Evolutionary conservation across 2,329 filamentous ascomycete species (phyloP), one percentile per base, ranked within the genome.

Genomic region (Plenodomus lindquistii): DNA sequence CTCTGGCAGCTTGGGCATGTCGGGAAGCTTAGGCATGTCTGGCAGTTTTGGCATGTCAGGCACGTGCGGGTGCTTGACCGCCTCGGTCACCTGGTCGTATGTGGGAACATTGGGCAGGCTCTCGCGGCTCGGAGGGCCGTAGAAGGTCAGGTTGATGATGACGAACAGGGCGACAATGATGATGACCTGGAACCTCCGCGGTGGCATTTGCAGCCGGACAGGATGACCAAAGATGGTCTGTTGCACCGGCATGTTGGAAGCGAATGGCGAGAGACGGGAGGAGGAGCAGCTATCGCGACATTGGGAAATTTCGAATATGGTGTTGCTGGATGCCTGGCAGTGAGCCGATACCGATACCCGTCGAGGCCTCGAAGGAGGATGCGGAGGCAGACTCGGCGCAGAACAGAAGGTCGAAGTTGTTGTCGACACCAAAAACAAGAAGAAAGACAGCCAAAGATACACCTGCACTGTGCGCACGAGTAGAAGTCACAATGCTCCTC

Each of bases 171-270:
- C 43, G 3, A 73, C 51, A 47, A 68, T 64, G 41, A 73, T 63
- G 40, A 80, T 69, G 50, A 76, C 65, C 63, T 78, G 76, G 50
- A 79, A 74, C 21, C 77, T 71, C 41, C 75, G 74, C n/a, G 77
- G 76, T 11, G 76, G 75, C 59, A 70, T 66, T 37, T 60, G 65
- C 38, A 72, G 59, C 54, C 44, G 48, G 31, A 73, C 37, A 4
- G 69, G 71, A 41, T 54, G 63, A 36, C 70, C 70, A 39, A 65
- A 63, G 42, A 64, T 35, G 24, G 65, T 68, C 20, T 55, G 64
- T 44, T 73, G 71, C 24, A 64, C 53, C 1, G 71, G 69, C 70
- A 73, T 73, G 37, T 5, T 34, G 20, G 21, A 22, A 40, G 35
- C 16, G 37, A 40, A 35, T 34, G 42, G 34, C 47, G 36, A 35